A percentile compares a stretch with the other conserved stretches of the same genome.
Evolutionary conservation across 441 rosid species (phyloP).

Genomic region (Metrosideros polymorpha): DNA sequence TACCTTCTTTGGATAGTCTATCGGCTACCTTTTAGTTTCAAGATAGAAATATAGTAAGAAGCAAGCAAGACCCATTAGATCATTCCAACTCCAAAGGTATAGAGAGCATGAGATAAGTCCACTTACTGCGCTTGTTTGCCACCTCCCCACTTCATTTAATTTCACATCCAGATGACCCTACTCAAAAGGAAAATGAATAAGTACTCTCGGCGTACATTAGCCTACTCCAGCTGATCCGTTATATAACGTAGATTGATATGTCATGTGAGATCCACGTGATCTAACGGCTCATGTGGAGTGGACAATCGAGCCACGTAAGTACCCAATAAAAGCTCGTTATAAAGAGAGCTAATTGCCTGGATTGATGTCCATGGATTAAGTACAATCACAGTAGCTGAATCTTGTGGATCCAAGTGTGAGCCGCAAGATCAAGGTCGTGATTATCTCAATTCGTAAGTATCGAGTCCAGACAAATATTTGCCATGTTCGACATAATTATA

Average conservation of each 20-base stretch:
- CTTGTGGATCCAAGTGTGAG: neutral
- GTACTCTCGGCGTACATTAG: neutral
- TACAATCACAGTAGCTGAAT: neutral
- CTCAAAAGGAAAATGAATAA: neutral
- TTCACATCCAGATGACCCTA: slow-evolving; percentile 58
- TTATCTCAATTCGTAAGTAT: neutral
- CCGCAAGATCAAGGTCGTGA: neutral
- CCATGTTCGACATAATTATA: neutral
- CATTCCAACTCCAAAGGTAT: neutral
- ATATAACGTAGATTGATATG: neutral
- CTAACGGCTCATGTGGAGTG: neutral
- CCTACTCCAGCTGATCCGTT: neutral
- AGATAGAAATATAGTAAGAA: neutral
- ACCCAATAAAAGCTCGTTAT: neutral
- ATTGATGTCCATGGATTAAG: neutral
- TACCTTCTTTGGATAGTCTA: slow-evolving; percentile 45
- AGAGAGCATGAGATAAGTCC: neutral
- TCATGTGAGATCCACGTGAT: neutral
- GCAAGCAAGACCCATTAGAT: neutral
- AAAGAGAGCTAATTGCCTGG: neutral
- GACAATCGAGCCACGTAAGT: neutral
- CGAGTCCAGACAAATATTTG: neutral
- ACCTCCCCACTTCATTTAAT: slow-evolving; percentile 43
- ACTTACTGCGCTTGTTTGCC: slow-evolving; percentile 40
- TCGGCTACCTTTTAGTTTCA: slow-evolving; percentile 43